Conservation (phyloP, 2,329 filamentous ascomycete species). For the Pseudogymnoascus sp. region DNA sequence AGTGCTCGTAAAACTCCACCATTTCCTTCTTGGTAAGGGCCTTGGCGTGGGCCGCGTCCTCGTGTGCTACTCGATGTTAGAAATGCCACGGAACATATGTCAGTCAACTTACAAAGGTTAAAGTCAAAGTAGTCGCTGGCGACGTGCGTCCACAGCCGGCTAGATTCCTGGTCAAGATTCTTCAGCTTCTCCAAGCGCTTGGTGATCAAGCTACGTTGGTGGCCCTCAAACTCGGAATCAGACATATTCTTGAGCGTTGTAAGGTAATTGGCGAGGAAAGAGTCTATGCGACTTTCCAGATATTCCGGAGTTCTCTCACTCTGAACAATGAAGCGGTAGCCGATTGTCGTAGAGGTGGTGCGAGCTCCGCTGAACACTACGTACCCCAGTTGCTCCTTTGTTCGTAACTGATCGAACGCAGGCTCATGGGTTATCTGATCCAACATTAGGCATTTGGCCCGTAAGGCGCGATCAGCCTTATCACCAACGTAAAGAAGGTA, state of each 20-base stretch:
- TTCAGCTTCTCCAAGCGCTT: slow-evolving; percentile 86
- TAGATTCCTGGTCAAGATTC: slow-evolving; percentile 79
- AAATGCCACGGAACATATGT: background rate
- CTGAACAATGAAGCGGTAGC: slow-evolving; percentile 86
- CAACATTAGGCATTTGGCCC: slow-evolving; percentile 72
- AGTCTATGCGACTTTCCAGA: slow-evolving; percentile 78
- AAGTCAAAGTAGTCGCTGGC: slow-evolving; percentile 85
- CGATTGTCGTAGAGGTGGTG: slow-evolving; percentile 67
- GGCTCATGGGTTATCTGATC: slow-evolving; percentile 90
- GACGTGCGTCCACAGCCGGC: slow-evolving; percentile 78
- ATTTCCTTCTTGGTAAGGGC: slow-evolving; percentile 72
- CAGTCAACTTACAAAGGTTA: slow-evolving; percentile 56
- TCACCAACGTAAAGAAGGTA: slow-evolving; percentile 66
- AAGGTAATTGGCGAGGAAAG: slow-evolving; percentile 65
- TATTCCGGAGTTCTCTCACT: slow-evolving; percentile 81
- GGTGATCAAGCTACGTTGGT: slow-evolving; percentile 83
- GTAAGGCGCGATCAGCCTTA: slow-evolving; percentile 57
- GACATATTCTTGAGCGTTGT: slow-evolving; percentile 66
- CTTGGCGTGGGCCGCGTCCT: slow-evolving; percentile 69
- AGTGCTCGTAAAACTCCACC: slow-evolving; percentile 66
- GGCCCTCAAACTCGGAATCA: slow-evolving; percentile 76
- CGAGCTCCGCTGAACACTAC: slow-evolving; percentile 81
- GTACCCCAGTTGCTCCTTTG: slow-evolving; percentile 95
- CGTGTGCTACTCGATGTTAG: slow-evolving; percentile 25
- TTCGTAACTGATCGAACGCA: slow-evolving; percentile 87